A percentile compares a stretch with the other conserved stretches of the same genome.
Conservation (phyloP, 768 basidiomycete genomes). For the Boletus sp. region DNA sequence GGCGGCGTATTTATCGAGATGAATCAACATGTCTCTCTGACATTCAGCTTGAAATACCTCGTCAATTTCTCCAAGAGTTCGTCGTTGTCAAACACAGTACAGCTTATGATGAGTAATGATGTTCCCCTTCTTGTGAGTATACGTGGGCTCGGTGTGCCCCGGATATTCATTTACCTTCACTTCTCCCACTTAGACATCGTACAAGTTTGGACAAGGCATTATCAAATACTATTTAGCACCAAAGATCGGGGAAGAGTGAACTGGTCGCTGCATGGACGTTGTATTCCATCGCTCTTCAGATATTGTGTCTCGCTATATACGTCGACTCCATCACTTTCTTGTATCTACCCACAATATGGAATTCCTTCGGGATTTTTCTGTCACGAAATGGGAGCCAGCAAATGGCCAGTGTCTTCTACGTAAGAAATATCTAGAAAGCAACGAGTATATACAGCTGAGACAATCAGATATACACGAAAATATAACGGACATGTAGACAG, state of each 20-base stretch:
- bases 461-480: constrained; percentile 4
- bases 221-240: constrained; percentile 96
- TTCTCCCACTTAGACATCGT: constrained; percentile 59
- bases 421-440: constrained; percentile 4
- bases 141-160: background rate
- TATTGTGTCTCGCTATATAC: constrained; percentile 17
- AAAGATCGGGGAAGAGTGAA: constrained; percentile 85
- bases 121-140: constrained; percentile 77
- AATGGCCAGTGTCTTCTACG: background rate
- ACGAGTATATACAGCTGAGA: constrained; percentile 14
- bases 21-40: constrained; percentile 86
- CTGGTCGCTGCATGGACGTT: background rate
- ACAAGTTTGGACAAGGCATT: constrained; percentile 82
- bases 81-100: constrained; percentile 65
- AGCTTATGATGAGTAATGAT: constrained; percentile 88
- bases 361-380: background rate
- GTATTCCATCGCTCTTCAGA: constrained; percentile 7
- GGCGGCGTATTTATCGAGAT: constrained; percentile 77
- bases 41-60: constrained; percentile 95
- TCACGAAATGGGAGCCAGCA: background rate
- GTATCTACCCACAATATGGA: constrained; percentile 11
- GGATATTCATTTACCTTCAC: background rate
- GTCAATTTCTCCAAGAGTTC: constrained; percentile 94
- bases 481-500: background rate
- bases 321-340: constrained; percentile 4